Conservation (phyloP, 352 stramenopile genomes). For the Phytophthora foliorum region DNA sequence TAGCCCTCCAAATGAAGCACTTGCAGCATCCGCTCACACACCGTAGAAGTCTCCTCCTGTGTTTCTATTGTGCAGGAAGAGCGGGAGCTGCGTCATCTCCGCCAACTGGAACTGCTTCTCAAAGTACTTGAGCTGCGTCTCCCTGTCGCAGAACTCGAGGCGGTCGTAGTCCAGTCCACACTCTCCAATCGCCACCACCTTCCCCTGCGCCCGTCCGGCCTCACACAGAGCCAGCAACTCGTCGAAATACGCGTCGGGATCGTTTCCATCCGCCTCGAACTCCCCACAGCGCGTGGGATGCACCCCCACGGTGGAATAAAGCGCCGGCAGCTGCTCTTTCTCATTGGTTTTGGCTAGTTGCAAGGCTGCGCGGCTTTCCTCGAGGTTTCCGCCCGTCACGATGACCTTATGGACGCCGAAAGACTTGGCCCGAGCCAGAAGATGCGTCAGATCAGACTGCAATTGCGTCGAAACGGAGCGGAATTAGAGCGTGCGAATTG, state of each 20-base stretch:
- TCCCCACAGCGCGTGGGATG: conserved; percentile 95
- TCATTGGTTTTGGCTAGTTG: conserved; percentile 37
- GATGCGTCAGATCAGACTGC: conserved; percentile 84
- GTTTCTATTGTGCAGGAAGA: conserved; percentile 98
- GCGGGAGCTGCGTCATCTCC: conserved; percentile 82
- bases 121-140: conserved; percentile 94
- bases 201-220: conserved; percentile 61
- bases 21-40: conserved; percentile 24
- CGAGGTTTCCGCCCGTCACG: conserved; percentile 81
- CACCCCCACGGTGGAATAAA: conserved; percentile 84
- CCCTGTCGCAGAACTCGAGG: conserved; percentile 95
- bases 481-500: conserved; percentile 10
- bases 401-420: conserved; percentile 94
- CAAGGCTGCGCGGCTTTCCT: conserved; percentile 52
- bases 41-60: conserved; percentile 93
- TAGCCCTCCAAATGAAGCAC: background rate
- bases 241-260: conserved; percentile 71
- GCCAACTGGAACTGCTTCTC: conserved; percentile 94
- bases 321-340: conserved; percentile 29
- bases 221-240: conserved; percentile 66
- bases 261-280: conserved; percentile 70
- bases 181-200: conserved; percentile 96
- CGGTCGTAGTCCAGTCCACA: conserved; percentile 98
- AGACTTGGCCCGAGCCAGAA: conserved; percentile 88
- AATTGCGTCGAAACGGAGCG: background rate